Conservation (phyloP, 2,329 filamentous ascomycete species). For the Fusarium longipes region DNA sequence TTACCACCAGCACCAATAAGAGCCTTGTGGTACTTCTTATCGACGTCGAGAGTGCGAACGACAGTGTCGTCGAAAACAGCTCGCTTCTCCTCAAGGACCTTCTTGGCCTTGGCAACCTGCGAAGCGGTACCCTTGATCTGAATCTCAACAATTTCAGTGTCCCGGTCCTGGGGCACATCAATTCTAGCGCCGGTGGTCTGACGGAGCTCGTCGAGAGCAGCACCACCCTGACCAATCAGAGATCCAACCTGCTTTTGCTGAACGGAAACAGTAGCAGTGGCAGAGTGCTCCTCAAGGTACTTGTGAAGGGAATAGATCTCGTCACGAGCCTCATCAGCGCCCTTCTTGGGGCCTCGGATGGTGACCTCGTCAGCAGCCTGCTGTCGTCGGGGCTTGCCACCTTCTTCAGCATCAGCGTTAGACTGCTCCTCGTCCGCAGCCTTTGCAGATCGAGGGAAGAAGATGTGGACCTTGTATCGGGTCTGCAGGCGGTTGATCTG, state of each 20-base stretch:
- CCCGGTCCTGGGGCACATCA: conserved; percentile 85
- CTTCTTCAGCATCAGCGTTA: conserved; percentile 76
- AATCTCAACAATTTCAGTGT: conserved; percentile 83
- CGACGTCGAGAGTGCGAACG: conserved; percentile 85
- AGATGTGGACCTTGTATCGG: conserved; percentile 92
- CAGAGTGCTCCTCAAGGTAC: conserved; percentile 89
- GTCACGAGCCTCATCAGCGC: conserved; percentile 89
- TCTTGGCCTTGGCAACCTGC: conserved; percentile 91
- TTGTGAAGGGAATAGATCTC: conserved; percentile 90
- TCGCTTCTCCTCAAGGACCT: conserved; percentile 86
- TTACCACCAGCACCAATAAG: conserved; percentile 90
- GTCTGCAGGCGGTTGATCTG: conserved; percentile 94
- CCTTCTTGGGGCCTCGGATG: conserved; percentile 90
- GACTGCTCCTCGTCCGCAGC: conserved; percentile 74
- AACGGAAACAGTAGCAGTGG: conserved; percentile 82
- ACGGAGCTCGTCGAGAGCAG: conserved; percentile 90
- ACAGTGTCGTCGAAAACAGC: conserved; percentile 92
- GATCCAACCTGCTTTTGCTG: conserved; percentile 94
- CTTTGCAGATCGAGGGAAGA: conserved; percentile 83
- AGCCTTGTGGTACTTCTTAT: conserved; percentile 90
- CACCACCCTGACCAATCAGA: conserved; percentile 89
- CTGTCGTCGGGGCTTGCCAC: conserved; percentile 72
- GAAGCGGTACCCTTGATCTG: conserved; percentile 91
- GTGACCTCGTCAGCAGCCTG: conserved; percentile 90
- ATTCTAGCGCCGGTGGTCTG: conserved; percentile 87